Evolutionary conservation across 2,329 filamentous ascomycete species (phyloP).

Genomic region (Coleophoma cylindrospora): DNA sequence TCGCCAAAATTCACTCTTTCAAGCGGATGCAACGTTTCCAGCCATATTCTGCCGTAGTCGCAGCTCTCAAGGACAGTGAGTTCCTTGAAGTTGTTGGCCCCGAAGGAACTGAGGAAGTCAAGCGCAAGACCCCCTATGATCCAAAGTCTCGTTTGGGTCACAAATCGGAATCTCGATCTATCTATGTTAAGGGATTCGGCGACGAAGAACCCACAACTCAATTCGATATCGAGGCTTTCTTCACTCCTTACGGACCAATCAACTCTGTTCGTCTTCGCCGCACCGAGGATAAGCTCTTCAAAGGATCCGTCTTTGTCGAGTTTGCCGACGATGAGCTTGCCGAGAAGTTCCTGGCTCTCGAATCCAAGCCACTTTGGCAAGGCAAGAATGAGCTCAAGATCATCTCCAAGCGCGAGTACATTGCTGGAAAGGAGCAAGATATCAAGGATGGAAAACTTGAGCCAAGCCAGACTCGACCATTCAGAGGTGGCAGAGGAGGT

Average conservation of each 20-base stretch:
- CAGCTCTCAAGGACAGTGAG: constrained; percentile 73
- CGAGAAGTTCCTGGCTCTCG: constrained; percentile 72
- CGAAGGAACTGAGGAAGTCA: constrained; percentile 65
- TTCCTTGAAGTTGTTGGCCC: constrained; percentile 69
- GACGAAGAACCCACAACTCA: constrained; percentile 79
- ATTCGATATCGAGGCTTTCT: constrained; percentile 92
- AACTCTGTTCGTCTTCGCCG: constrained; percentile 86
- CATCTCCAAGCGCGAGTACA: constrained; percentile 86
- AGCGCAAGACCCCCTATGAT: constrained; percentile 70
- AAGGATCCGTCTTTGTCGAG: constrained; percentile 94
- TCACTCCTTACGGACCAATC: constrained; percentile 72
- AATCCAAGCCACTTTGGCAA: constrained; percentile 81
- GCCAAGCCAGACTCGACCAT: constrained; percentile 33
- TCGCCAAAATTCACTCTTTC: constrained; percentile 78
- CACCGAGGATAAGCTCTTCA: constrained; percentile 68
- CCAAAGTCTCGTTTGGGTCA: constrained; percentile 53
- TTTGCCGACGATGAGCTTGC: constrained; percentile 76
- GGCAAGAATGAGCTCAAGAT: constrained; percentile 67
- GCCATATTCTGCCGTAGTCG: constrained; percentile 77
- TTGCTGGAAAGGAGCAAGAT: constrained; percentile 67
- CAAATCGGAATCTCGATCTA: constrained; percentile 65
- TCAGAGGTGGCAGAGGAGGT: constrained; percentile 4
- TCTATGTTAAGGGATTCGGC: constrained; percentile 95
- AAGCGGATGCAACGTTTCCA: constrained; percentile 96
- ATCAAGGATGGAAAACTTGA: constrained; percentile 67